phyloP scores from a whole-genome alignment of 192 early-diverging fungal species.

The Backusella circina region DNA sequence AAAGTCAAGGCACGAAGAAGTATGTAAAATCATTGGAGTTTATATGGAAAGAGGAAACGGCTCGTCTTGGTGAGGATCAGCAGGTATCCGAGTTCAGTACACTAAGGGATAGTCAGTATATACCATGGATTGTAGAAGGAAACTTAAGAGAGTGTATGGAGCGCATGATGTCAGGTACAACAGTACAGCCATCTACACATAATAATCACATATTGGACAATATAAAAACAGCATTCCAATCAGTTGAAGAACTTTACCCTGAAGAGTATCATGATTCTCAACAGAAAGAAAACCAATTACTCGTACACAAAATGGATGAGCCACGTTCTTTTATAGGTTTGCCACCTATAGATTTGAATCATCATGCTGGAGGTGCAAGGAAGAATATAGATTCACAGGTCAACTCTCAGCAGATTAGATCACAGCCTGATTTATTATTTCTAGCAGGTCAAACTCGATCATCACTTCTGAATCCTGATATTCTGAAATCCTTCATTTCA shows the following conservation, averaged over 20 bases:
- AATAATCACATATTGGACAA: neutral
- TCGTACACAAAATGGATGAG: neutral
- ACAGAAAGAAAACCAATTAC: neutral
- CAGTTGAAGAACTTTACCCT: slow-evolving; percentile 35
- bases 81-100: neutral
- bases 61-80: slow-evolving; percentile 26
- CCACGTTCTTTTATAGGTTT: neutral
- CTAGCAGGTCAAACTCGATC: neutral
- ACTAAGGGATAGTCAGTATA: neutral
- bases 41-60: slow-evolving; percentile 63
- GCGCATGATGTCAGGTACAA: neutral
- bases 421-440: neutral
- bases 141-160: slow-evolving; percentile 6
- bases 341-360: neutral
- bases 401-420: neutral
- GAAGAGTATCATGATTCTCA: neutral
- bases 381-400: neutral
- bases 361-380: neutral
- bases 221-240: slow-evolving; percentile 44
- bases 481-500: neutral
- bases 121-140: slow-evolving; percentile 15
- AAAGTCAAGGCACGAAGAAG: slow-evolving; percentile 25
- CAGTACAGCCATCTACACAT: neutral
- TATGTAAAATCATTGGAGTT: slow-evolving; percentile 58
- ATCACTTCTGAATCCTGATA: neutral